phyloP scores from a whole-genome alignment of 2,329 filamentous ascomycete genomes.

The Ascochyta clinopodiicola region DNA sequence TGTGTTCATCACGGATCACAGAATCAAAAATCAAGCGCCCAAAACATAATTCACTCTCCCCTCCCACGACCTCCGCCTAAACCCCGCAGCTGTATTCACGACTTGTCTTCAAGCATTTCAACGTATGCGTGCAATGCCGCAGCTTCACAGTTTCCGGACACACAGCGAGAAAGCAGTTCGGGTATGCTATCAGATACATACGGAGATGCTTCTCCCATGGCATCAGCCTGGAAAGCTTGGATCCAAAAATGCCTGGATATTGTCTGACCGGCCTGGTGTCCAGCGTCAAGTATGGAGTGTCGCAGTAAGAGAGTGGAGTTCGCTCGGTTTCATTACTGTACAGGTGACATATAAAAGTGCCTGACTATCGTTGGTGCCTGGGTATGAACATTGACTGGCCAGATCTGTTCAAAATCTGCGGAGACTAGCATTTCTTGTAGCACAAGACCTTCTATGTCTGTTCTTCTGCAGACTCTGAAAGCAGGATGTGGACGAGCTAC shows the following conservation, averaged over 20 bases:
- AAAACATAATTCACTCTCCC: neutral
- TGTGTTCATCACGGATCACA: too few species aligned
- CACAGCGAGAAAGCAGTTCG: neutral
- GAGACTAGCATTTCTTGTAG: neutral
- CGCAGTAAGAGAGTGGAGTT: neutral
- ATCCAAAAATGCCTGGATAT: neutral
- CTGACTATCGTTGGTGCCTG: neutral
- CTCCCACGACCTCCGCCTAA: neutral
- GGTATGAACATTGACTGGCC: neutral
- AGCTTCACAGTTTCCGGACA: neutral
- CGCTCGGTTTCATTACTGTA: neutral
- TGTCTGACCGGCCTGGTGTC: neutral
- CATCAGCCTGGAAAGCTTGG: neutral
- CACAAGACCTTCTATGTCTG: neutral
- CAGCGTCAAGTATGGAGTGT: neutral
- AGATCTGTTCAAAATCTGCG: neutral
- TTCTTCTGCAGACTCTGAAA: neutral
- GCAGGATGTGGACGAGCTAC: neutral
- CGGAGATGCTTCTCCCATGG: neutral
- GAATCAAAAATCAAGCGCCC: too few species aligned
- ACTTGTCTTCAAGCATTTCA: neutral
- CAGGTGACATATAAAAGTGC: neutral
- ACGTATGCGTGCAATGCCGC: neutral
- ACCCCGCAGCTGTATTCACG: neutral
- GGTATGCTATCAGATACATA: neutral